Conservation (phyloP, 192 early-diverging fungal genomes). For the Umbelopsis vinacea region DNA sequence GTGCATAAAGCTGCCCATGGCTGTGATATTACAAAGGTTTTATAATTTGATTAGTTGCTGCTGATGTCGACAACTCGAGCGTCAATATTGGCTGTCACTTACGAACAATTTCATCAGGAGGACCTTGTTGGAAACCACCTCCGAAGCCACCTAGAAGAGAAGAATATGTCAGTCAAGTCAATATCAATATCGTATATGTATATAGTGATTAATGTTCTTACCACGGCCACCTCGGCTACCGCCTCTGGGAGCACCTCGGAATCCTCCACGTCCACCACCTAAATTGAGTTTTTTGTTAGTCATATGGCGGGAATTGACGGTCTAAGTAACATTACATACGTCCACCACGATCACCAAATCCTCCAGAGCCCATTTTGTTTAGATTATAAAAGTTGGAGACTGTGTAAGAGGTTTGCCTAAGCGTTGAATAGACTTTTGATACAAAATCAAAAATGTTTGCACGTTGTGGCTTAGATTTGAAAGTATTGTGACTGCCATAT, state of each 20-base stretch:
- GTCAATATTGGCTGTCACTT: constrained; percentile 9
- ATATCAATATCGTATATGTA: neutral
- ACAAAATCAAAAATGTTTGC: constrained; percentile 22
- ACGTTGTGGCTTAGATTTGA: constrained; percentile 20
- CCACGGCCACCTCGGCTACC: constrained; percentile 26
- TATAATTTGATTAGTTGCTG: neutral
- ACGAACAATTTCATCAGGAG: constrained; percentile 44
- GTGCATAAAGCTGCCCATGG: constrained; percentile 91
- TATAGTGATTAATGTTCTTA: neutral
- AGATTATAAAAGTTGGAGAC: constrained; percentile 23
- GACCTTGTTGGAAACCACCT: constrained; percentile 35
- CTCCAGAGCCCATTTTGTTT: constrained; percentile 37
- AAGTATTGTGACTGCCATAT: neutral
- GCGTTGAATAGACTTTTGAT: constrained; percentile 17
- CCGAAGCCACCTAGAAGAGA: constrained; percentile 24
- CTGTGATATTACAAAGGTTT: constrained; percentile 43
- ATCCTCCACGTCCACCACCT: constrained; percentile 23
- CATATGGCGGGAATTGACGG: neutral
- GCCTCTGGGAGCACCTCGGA: constrained; percentile 28
- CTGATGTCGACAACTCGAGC: neutral
- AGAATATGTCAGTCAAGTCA: neutral
- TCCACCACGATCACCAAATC: constrained; percentile 36
- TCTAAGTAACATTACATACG: constrained; percentile 9
- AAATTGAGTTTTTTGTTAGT: neutral
- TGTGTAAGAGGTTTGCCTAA: constrained; percentile 18